A percentile compares a stretch with the other conserved stretches of the same genome.
Evolutionary conservation across 129 eudicot genomes (phyloP).

Genomic region (Scalesia atractyloides): DNA sequence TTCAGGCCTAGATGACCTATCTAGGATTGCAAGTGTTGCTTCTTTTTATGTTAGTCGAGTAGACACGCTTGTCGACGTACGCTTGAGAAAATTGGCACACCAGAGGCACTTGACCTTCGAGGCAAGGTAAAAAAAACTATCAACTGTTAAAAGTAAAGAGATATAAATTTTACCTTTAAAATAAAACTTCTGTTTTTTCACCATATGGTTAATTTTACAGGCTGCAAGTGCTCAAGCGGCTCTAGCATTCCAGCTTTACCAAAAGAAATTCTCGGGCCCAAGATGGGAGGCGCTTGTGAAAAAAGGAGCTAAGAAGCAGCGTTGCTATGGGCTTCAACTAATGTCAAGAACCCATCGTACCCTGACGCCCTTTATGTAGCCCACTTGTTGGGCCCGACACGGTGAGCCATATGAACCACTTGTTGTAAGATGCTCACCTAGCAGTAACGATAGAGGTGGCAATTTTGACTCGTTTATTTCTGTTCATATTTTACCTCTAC

Average conservation of each 20-base stretch:
- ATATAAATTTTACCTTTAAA: neutral
- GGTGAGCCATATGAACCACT: slow-evolving; percentile 44
- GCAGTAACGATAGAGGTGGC: neutral
- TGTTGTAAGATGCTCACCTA: neutral
- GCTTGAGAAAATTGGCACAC: slow-evolving; percentile 98
- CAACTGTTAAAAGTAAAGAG: neutral
- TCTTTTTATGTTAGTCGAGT: slow-evolving; percentile 99
- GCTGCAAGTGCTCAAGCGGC: slow-evolving; percentile 99
- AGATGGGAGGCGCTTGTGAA: slow-evolving; percentile 97
- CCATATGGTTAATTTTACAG: slow-evolving; percentile 32
- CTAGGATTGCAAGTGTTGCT: slow-evolving; percentile 95
- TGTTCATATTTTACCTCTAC: too few species aligned
- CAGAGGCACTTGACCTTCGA: slow-evolving; percentile 95
- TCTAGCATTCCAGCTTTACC: slow-evolving; percentile 93
- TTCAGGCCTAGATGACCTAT: slow-evolving; percentile 83
- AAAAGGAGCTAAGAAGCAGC: slow-evolving; percentile 99
- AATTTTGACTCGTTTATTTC: neutral
- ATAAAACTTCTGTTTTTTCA: neutral
- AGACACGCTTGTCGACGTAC: slow-evolving; percentile 84
- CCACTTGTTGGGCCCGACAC: slow-evolving; percentile 97
- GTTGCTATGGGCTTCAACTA: slow-evolving; percentile 98
- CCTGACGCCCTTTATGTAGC: slow-evolving; percentile 94
- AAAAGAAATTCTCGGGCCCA: slow-evolving; percentile 98
- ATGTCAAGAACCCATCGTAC: slow-evolving; percentile 98
- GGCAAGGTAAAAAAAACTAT: slow-evolving; percentile 72